Conservation (phyloP, 2,329 filamentous ascomycete species). For the Meredithiella fracta region DNA sequence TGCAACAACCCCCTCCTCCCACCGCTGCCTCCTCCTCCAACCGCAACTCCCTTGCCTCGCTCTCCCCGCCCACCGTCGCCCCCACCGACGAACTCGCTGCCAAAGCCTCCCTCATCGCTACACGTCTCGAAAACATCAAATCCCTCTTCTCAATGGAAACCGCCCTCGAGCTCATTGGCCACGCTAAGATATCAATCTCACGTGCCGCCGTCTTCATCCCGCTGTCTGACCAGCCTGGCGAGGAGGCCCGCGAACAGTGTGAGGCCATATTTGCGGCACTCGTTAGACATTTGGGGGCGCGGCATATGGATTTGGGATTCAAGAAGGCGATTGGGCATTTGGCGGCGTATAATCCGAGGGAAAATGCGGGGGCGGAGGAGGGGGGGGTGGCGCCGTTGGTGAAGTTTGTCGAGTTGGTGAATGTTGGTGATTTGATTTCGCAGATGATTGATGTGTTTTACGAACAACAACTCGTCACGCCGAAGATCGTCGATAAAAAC, state of each 20-base stretch:
- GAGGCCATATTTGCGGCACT: conserved; percentile 74
- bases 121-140: conserved; percentile 82
- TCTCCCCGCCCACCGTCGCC: conserved; percentile 37
- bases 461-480: conserved; percentile 74
- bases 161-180: conserved; percentile 73
- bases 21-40: conserved; percentile 47
- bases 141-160: conserved; percentile 94
- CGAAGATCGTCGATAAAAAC: conserved; percentile 74
- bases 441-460: conserved; percentile 99
- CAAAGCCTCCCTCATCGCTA: conserved; percentile 95
- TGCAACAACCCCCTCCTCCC: conserved; percentile 19
- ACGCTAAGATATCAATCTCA: conserved; percentile 74
- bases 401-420: conserved; percentile 92
- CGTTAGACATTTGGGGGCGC: conserved; percentile 66
- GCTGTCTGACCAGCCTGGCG: conserved; percentile 63
- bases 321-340: conserved; percentile 84
- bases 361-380: conserved; percentile 49
- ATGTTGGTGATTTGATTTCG: conserved; percentile 91
- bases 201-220: conserved; percentile 68
- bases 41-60: conserved; percentile 20
- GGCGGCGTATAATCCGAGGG: conserved; percentile 76
- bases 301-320: conserved; percentile 85
- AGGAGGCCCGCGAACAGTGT: conserved; percentile 76
- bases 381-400: conserved; percentile 71
- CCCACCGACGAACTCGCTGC: conserved; percentile 85